Evolutionary conservation across 441 rosid species (phyloP).

Genomic region (Manihot esculenta): DNA sequence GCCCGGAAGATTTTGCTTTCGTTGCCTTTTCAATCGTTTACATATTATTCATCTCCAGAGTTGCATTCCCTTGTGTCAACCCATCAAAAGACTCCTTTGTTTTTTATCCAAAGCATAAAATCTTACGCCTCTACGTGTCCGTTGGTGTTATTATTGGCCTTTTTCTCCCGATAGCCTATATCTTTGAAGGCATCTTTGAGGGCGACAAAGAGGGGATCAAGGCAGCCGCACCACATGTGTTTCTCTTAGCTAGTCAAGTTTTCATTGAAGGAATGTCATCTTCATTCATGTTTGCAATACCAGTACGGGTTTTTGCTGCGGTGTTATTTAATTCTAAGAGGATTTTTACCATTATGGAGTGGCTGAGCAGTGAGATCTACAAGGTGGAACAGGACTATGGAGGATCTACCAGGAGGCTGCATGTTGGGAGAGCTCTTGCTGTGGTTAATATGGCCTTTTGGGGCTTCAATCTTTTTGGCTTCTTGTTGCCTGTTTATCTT

Average conservation of each 20-base stretch:
- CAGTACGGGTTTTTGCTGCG: constrained; percentile 68
- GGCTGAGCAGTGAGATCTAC: constrained; percentile 54
- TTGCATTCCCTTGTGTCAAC: constrained; percentile 51
- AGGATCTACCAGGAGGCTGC: constrained; percentile 45
- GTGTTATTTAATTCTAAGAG: constrained; percentile 72
- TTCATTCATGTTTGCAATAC: constrained; percentile 53
- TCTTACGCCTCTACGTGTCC: constrained; percentile 45
- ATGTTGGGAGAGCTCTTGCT: constrained; percentile 62
- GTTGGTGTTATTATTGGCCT: constrained; percentile 58
- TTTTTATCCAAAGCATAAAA: constrained; percentile 40
- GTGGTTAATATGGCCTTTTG: constrained; percentile 69
- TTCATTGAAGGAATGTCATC: constrained; percentile 82
- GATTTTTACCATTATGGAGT: constrained; percentile 55
- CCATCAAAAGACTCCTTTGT: constrained; percentile 36
- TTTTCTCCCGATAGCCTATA: constrained; percentile 58
- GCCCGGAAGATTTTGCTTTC: constrained; percentile 57
- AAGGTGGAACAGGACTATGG: constrained; percentile 26
- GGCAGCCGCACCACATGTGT: constrained; percentile 80
- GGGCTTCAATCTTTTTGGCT: constrained; percentile 82
- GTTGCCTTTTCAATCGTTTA: constrained; percentile 49
- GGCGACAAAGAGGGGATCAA: constrained; percentile 63
- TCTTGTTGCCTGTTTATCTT: constrained; percentile 79
- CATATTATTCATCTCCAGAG: constrained; percentile 55
- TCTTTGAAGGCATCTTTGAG: constrained; percentile 58
- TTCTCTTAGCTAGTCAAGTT: constrained; percentile 68